Conservation (phyloP, 1,284 basidiomycete genomes). For the Mycosarcoma mackinlayi region DNA sequence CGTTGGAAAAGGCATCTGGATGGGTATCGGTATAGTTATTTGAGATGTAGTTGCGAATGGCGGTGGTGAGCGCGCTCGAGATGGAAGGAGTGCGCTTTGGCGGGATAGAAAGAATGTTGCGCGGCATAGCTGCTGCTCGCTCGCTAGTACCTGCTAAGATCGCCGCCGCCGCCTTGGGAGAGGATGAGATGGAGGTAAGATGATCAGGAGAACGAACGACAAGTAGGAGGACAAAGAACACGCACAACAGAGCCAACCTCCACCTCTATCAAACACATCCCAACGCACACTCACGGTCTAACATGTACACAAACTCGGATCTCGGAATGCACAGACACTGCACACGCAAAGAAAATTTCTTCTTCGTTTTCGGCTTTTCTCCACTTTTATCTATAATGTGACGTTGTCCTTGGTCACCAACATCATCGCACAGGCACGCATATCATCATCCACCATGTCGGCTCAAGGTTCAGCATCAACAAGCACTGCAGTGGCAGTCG, state of each 20-base stretch:
- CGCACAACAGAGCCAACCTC: slow-evolving; percentile 31
- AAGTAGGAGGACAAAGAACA: not conserved
- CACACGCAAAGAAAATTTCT: slow-evolving; percentile 8
- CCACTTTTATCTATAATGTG: not conserved
- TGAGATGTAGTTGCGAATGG: slow-evolving; percentile 78
- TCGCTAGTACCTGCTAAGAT: not conserved
- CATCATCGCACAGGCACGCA: not conserved
- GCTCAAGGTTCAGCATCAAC: slow-evolving; percentile 18
- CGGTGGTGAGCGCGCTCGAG: slow-evolving; percentile 51
- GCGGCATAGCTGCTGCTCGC: slow-evolving; percentile 41
- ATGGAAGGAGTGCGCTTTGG: slow-evolving; percentile 48
- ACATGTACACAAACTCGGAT: slow-evolving; percentile 7
- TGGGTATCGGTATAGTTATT: slow-evolving; percentile 78
- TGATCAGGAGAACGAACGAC: not conserved
- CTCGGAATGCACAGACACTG: slow-evolving; percentile 25
- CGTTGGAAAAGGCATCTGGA: slow-evolving; percentile 85
- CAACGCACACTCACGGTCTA: slow-evolving; percentile 12
- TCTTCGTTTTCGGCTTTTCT: slow-evolving; percentile 1
- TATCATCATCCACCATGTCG: slow-evolving; percentile 12
- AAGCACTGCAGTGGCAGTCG: slow-evolving; percentile 10
- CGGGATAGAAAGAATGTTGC: slow-evolving; percentile 61
- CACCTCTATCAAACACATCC: too few relatives aligned
- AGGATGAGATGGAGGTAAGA: not conserved
- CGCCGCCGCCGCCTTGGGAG: not conserved
- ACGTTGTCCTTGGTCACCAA: not conserved